phyloP scores from a whole-genome alignment of 2,329 filamentous ascomycete genomes.

The Hymenotorrendiella dingleyae region DNA sequence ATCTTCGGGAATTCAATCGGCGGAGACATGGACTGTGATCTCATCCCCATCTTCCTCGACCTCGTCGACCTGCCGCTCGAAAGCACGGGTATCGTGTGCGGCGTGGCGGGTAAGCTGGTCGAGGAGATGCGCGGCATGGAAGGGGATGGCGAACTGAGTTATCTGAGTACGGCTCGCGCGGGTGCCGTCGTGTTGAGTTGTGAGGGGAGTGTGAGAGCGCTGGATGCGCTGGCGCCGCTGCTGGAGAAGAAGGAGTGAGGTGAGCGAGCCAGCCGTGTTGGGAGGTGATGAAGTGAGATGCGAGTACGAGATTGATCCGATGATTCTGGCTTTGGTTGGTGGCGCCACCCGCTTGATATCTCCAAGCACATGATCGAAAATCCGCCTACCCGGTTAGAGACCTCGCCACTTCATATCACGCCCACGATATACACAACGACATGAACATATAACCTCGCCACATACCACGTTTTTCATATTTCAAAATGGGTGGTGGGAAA shows the following conservation, averaged over 20 bases:
- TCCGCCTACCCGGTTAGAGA: too few relatives aligned
- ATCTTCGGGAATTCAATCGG: constrained; percentile 70
- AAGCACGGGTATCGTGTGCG: constrained; percentile 91
- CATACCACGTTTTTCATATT: too few relatives aligned
- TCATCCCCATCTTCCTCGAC: constrained; percentile 85
- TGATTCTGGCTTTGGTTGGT: too few relatives aligned
- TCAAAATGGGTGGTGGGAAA: too few relatives aligned
- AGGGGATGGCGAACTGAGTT: constrained; percentile 69
- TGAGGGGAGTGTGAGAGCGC: constrained; percentile 65
- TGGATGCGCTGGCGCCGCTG: constrained; percentile 58
- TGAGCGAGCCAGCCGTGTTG: too few relatives aligned
- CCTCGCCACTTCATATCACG: too few relatives aligned
- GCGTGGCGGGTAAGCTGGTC: constrained; percentile 78
- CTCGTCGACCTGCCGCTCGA: constrained; percentile 75
- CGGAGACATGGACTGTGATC: constrained; percentile 63
- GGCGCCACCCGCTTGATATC: too few relatives aligned
- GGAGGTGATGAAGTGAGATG: too few relatives aligned
- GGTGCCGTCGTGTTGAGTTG: constrained; percentile 82
- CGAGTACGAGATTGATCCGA: too few relatives aligned
- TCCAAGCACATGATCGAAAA: too few relatives aligned
- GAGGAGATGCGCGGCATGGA: constrained; percentile 51
- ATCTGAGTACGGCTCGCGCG: constrained; percentile 80
- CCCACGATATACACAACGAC: too few relatives aligned
- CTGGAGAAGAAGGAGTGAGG: constrained; percentile 13
- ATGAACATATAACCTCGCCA: too few relatives aligned